Base-by-base conservation (phyloP, 805 yeast species). In the Teunomyces panamensis region DNA sequence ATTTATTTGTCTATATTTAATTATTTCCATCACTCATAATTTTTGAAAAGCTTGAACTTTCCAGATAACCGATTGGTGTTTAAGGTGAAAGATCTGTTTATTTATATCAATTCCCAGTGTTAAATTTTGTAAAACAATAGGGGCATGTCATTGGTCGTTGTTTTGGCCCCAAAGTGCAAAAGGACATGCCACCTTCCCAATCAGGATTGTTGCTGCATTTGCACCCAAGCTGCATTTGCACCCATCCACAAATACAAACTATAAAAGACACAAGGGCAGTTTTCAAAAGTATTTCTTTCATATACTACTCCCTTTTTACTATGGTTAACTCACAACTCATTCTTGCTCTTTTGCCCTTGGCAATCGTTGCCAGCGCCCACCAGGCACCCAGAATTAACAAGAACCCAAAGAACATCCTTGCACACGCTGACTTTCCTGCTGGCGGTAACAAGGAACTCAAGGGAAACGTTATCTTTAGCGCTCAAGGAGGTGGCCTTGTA, bases 381-480 rank as follows among this genome's bases (percentile, higher is more conserved):
- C 64, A 69, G 46, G 87, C 87, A 1, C 84, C 85, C n/a, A 62
- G 63, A 44, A 68, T 72, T 51, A 67, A 63, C 27, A 74, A 71
- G 52, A 79, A 80, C 53, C 82, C 84, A 6, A 71, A 68, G 36
- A 69, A 71, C 49, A 70, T 75, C 20, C 71, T 79, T 44, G 85
- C 82, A 26, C 69, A 78, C 57, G 88, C 86, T 3, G 81, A 80
- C 56, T 74, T 83, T 52, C 78, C 79, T 30, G 58, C 54, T 39
- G 82, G 79, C 46, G 67, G 64, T 42, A 65, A 54, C 60, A 63
- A 64, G 49, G 62, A 62, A 9, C 34, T 49, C 13, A 20, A 30
- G 67, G 78, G 47, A 59, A 66, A 54, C 87, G 89, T 56, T 68
- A 77, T 53, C 66, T 85, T 60, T 80, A 80, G 59, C 80, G 85